Percentiles rank a stretch among this genome's conserved stretches.
Conservation (phyloP, 352 stramenopile species). For the Globisporangium megalacanthum region DNA sequence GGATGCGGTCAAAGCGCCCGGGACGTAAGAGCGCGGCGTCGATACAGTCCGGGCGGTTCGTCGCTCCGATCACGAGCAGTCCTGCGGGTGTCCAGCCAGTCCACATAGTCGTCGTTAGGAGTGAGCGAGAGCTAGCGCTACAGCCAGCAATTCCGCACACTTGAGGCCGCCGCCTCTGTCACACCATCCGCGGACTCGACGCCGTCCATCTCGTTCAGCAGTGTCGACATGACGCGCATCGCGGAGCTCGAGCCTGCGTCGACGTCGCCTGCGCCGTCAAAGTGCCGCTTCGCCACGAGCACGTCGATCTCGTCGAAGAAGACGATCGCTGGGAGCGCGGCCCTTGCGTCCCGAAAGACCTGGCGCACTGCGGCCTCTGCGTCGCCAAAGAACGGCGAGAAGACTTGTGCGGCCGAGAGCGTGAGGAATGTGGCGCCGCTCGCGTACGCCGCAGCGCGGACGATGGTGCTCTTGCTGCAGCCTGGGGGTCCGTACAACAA, state of each 20-base stretch:
- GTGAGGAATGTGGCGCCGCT: conserved; percentile 83
- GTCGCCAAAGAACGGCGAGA: conserved; percentile 87
- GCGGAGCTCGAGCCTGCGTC: conserved; percentile 55
- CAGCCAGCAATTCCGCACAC: not conserved
- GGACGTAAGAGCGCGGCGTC: conserved; percentile 96
- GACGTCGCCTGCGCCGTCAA: conserved; percentile 31
- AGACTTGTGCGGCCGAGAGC: conserved; percentile 82
- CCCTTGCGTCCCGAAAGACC: conserved; percentile 71
- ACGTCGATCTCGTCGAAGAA: conserved; percentile 91
- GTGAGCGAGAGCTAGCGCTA: not conserved
- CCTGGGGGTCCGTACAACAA: conserved; percentile 88
- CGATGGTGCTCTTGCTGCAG: conserved; percentile 89
- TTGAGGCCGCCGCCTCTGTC: not conserved
- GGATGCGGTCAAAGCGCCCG: conserved; percentile 93
- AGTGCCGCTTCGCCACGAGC: conserved; percentile 77
- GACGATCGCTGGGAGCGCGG: conserved; percentile 85
- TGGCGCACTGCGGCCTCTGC: conserved; percentile 78
- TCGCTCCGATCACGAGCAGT: conserved; percentile 96
- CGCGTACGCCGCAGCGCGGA: conserved; percentile 69
- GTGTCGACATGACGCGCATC: conserved; percentile 93
- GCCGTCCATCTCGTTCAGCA: conserved; percentile 98
- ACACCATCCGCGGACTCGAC: conserved; percentile 90
- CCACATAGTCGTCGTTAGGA: not conserved
- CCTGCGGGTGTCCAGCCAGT: conserved; percentile 12
- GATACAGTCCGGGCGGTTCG: conserved; percentile 96